Conservation (phyloP, 352 stramenopile genomes). For the Phytophthora uliginosa region DNA sequence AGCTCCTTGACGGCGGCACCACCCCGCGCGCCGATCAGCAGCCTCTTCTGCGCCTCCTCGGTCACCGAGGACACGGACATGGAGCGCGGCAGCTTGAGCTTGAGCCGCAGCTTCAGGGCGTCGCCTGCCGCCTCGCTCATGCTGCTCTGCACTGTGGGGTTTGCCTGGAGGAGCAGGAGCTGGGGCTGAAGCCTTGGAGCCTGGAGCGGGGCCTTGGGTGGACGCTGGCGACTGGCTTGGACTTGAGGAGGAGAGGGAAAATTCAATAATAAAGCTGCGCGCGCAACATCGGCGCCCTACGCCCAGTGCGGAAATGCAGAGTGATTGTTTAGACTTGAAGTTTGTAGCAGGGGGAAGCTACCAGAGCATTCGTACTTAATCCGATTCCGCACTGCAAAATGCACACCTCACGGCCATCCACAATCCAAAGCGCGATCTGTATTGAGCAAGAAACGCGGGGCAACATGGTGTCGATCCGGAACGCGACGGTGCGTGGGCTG, state of each 20-base stretch:
- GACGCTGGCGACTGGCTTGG: conserved; percentile 23
- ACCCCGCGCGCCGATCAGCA: conserved; percentile 78
- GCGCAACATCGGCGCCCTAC: conserved; percentile 8
- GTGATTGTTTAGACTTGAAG: conserved; percentile 39
- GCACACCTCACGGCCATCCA: conserved; percentile 27
- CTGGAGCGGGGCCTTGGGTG: conserved; percentile 8
- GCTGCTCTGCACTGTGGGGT: conserved; percentile 4
- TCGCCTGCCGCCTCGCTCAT: conserved; percentile 56
- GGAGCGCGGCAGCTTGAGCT: conserved; percentile 68
- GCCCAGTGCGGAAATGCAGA: conserved; percentile 32
- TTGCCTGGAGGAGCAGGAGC: neutral
- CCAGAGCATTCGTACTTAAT: conserved; percentile 31
- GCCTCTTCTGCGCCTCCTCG: conserved; percentile 46
- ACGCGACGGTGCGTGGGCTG: conserved; percentile 82
- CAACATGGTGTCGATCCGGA: conserved; percentile 96
- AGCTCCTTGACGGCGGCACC: conserved; percentile 85
- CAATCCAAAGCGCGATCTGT: conserved; percentile 34
- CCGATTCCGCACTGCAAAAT: conserved; percentile 27
- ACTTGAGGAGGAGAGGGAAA: conserved; percentile 35
- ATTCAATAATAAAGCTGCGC: conserved; percentile 42
- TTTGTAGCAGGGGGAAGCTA: conserved; percentile 20
- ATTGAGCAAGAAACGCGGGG: conserved; percentile 24
- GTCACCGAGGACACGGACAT: conserved; percentile 30
- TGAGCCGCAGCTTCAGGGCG: conserved; percentile 52
- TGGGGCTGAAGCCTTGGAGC: neutral